phyloP scores from a whole-genome alignment of 495 filamentous ascomycete genomes.

The Terfezia claveryi region DNA sequence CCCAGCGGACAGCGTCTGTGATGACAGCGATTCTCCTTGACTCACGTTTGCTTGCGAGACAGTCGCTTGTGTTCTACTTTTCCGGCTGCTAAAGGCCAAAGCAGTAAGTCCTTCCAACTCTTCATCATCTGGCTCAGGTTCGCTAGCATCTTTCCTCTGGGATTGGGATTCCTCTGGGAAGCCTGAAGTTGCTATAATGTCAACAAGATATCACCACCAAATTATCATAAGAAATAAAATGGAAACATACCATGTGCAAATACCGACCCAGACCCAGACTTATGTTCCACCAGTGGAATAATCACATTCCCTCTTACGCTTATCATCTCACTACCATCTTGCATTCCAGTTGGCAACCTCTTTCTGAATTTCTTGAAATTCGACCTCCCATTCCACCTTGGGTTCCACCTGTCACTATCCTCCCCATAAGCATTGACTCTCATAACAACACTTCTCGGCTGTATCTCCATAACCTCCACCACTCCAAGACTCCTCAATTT shows the following conservation, averaged over 20 bases:
- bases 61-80: too few relatives aligned
- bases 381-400: constrained; percentile 81
- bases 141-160: background rate
- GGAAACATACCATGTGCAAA: background rate
- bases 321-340: constrained; percentile 24
- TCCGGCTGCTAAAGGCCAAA: too few relatives aligned
- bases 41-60: too few relatives aligned
- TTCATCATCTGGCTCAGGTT: background rate
- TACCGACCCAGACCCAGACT: background rate
- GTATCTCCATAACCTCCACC: constrained; percentile 57
- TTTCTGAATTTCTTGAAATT: constrained; percentile 87
- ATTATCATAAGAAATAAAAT: background rate
- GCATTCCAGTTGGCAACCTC: constrained; percentile 23
- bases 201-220: background rate
- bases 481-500: constrained; percentile 55
- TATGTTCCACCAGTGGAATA: constrained; percentile 46
- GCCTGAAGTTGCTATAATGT: background rate
- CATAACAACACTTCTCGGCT: constrained; percentile 12
- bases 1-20: too few relatives aligned
- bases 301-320: constrained; percentile 36
- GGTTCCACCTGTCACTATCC: constrained; percentile 57
- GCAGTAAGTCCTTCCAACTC: too few relatives aligned
- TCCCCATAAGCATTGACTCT: constrained; percentile 14
- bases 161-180: background rate
- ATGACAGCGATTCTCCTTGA: too few relatives aligned